Base-by-base conservation (phyloP, 2,329 filamentous ascomycete genomes). In the Hymenoscyphus fraxineus region DNA sequence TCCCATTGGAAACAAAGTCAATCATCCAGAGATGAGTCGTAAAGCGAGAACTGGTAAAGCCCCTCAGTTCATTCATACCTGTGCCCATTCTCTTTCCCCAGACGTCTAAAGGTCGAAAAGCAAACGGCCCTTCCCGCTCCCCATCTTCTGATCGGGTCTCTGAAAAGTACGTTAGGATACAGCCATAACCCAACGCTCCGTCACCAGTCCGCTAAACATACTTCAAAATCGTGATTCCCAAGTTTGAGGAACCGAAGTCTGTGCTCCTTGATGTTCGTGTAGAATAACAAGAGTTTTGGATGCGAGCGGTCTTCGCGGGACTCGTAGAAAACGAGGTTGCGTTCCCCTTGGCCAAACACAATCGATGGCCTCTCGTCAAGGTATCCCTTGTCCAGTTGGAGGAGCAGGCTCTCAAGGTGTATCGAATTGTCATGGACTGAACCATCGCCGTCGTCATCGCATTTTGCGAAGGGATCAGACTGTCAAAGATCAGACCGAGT, bases 391-490 rank as follows among this genome's bases (percentile, higher is more conserved):
- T 27, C 47, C 47, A 54, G 47, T 19, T 27, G 22, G 47, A 54
- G 22, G 47, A 54, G 47, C 47, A 54, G 22, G 19, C 47, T 54
- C 47, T 19, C 47, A 22, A 22, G 6, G 47, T 13, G 38, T 38
- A 51, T 51, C 55, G 40, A 40, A 38, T 16, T 62, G 55, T 62
- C 61, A 62, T 31, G 38, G 61, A 55, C 55, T 31, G 38, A 62
- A 62, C 61, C 61, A 62, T 62, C 54, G 39, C 60, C 47, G 58
- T 62, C 54, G 39, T 51, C 47, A 62, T 62, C 38, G 60, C 60
- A 62, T 62, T 62, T 62, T 62, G 47, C 19, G 10, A 54, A 22
- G 12, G 44, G n/a, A 47, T 19, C 31, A 3, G 58, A 19, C 39
- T 32, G 58, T 59, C 32, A 38, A 31, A 27, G 6, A 27, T 40